Evolutionary conservation across 2,329 filamentous ascomycete species (phyloP).

Genomic region (Fusarium azukiicola): DNA sequence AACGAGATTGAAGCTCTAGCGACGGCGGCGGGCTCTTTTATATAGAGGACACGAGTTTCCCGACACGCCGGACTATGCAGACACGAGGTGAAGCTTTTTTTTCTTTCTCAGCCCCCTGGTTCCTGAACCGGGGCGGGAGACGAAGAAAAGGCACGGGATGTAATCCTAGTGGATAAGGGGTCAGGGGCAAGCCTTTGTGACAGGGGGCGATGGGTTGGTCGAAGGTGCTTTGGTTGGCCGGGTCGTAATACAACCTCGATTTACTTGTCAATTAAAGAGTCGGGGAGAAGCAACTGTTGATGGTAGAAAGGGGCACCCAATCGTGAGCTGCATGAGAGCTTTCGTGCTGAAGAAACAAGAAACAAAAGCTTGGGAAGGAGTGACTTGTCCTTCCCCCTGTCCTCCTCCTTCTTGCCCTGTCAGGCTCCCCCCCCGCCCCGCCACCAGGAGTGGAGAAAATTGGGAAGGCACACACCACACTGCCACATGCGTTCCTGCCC

Average conservation of each 20-base stretch:
- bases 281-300: not conserved
- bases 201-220: slow-evolving; percentile 29
- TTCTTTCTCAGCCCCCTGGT: slow-evolving; percentile 15
- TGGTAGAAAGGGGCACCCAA: not conserved
- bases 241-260: slow-evolving; percentile 19
- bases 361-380: slow-evolving; percentile 24
- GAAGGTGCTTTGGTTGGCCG: slow-evolving; percentile 28
- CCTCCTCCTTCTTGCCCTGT: slow-evolving; percentile 23
- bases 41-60: slow-evolving; percentile 1
- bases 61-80: not conserved
- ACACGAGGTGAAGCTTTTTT: slow-evolving; percentile 30
- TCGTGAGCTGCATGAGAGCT: not conserved
- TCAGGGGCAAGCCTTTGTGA: slow-evolving; percentile 40
- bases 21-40: not conserved
- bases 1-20: not conserved
- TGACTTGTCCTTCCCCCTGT: slow-evolving; percentile 20
- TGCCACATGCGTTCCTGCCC: slow-evolving; percentile 47
- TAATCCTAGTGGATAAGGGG: slow-evolving; percentile 40
- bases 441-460: no score
- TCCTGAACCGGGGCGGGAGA: slow-evolving; percentile 24
- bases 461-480: slow-evolving; percentile 28
- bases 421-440: slow-evolving; percentile 21
- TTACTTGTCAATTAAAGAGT: slow-evolving; percentile 4
- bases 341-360: slow-evolving; percentile 1
- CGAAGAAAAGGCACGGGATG: slow-evolving; percentile 30